phyloP scores from a whole-genome alignment of 169 alveolate species.

The Neospora caninum region DNA sequence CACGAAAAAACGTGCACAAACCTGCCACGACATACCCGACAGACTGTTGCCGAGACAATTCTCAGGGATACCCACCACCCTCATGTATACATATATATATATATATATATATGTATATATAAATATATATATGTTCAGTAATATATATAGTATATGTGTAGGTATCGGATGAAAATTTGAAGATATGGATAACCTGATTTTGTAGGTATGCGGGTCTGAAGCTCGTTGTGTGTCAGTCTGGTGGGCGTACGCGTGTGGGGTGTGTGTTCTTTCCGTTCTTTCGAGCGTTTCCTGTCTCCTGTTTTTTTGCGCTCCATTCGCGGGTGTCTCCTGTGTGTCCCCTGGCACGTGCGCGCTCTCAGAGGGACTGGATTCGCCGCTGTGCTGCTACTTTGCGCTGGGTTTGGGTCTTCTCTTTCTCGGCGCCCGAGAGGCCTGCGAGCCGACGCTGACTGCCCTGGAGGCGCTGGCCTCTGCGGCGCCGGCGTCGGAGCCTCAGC shows the following conservation, averaged over 20 bases:
- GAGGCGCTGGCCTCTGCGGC: slow-evolving; percentile 79
- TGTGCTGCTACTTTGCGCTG: slow-evolving; percentile 76
- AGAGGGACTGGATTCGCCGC: slow-evolving; percentile 65
- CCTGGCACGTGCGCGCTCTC: neutral
- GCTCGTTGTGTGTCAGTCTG: too few relatives aligned
- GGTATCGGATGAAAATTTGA: too few relatives aligned
- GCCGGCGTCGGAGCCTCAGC: slow-evolving; percentile 69
- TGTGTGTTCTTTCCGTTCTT: too few relatives aligned
- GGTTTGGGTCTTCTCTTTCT: slow-evolving; percentile 92
- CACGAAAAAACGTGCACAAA: neutral
- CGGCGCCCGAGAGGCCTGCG: slow-evolving; percentile 91
- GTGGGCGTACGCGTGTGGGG: too few relatives aligned
- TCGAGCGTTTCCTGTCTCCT: too few relatives aligned
- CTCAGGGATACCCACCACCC: neutral
- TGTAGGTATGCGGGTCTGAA: too few relatives aligned
- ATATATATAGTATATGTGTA: too few relatives aligned
- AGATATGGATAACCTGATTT: too few relatives aligned
- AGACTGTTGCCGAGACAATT: neutral
- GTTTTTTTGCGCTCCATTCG: neutral
- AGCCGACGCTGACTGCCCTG: slow-evolving; percentile 90
- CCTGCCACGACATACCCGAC: neutral
- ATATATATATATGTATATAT: neutral
- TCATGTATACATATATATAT: neutral
- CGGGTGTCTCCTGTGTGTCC: neutral
- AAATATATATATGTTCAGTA: neutral